These are phyloP conservation scores for Wickerhamomyces alni DNA, from an alignment of 805 yeast genomes.

Conservation along the genomic window DNA sequence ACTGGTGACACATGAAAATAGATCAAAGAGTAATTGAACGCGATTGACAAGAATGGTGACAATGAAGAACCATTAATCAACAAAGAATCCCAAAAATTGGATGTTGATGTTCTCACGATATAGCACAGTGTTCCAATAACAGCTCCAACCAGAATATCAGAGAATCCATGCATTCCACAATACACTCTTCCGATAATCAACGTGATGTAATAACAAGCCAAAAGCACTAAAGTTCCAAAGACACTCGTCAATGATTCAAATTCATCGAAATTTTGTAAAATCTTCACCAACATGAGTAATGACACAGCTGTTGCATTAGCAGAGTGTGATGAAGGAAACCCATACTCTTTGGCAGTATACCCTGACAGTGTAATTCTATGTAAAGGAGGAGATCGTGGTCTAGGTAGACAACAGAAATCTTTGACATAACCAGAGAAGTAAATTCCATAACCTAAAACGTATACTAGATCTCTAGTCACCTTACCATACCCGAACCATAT, in stretches of 20 bases:
- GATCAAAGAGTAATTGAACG: conserved; percentile 42
- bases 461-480: conserved; percentile 64
- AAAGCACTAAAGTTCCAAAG: conserved; percentile 14
- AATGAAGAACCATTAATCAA: conserved; percentile 26
- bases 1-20: conserved; percentile 77
- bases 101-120: conserved; percentile 36
- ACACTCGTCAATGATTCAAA: conserved; percentile 7
- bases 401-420: conserved; percentile 83
- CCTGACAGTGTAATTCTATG: conserved; percentile 84
- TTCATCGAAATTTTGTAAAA: conserved; percentile 8
- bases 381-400: conserved; percentile 90
- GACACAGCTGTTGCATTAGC: conserved; percentile 89
- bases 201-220: conserved; percentile 48
- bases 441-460: conserved; percentile 52
- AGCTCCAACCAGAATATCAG: conserved; percentile 67
- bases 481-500: conserved; percentile 68
- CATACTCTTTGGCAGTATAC: conserved; percentile 90
- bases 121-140: conserved; percentile 53
- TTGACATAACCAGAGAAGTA: conserved; percentile 69
- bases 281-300: conserved; percentile 34
- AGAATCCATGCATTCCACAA: conserved; percentile 96
- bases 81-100: conserved; percentile 40
- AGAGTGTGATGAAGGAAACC: conserved; percentile 91
- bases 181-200: conserved; percentile 78
- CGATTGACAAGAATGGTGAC: conserved; percentile 32